Percentiles rank a stretch among this genome's conserved stretches.
These are phyloP conservation scores for Aspergillus nanangensis DNA, from an alignment of 495 filamentous ascomycete species.

Conservation along the genomic window DNA sequence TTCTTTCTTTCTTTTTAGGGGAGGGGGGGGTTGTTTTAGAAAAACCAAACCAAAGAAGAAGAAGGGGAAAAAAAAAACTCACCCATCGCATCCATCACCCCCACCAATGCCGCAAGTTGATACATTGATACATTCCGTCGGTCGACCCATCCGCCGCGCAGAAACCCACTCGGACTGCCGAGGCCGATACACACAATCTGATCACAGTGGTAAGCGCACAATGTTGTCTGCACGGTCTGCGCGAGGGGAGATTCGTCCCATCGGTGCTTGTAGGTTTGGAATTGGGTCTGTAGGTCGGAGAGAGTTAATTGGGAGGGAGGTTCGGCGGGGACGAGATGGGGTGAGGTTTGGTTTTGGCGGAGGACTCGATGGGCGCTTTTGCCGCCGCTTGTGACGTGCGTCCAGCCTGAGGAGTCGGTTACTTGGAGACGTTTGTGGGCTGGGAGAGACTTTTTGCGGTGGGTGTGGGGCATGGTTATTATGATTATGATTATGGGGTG, in stretches of 20 bases:
- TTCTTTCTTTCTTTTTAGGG: not conserved
- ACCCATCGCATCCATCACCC: slow-evolving; percentile 40
- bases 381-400: slow-evolving; percentile 42
- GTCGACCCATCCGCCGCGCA: slow-evolving; percentile 44
- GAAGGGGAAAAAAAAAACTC: slow-evolving; percentile 8
- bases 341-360: too few species aligned
- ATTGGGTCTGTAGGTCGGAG: slow-evolving; percentile 32
- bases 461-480: slow-evolving; percentile 41
- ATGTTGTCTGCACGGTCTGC: slow-evolving; percentile 9
- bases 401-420: slow-evolving; percentile 51
- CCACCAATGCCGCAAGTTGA: slow-evolving; percentile 59
- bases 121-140: slow-evolving; percentile 39
- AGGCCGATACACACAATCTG: slow-evolving; percentile 49
- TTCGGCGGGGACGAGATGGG: slow-evolving; percentile 27
- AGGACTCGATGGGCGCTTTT: slow-evolving; percentile 19
- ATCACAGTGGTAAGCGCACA: slow-evolving; percentile 12
- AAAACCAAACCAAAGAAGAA: not conserved
- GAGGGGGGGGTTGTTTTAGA: not conserved
- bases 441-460: slow-evolving; percentile 32
- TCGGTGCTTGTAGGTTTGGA: slow-evolving; percentile 15
- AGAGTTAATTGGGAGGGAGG: slow-evolving; percentile 32
- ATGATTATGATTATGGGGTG: not conserved
- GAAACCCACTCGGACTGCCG: slow-evolving; percentile 46
- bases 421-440: slow-evolving; percentile 41
- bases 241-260: slow-evolving; percentile 31